Base-by-base conservation (phyloP, 2,329 filamentous ascomycete genomes). In the Annulohypoxylon truncatum region DNA sequence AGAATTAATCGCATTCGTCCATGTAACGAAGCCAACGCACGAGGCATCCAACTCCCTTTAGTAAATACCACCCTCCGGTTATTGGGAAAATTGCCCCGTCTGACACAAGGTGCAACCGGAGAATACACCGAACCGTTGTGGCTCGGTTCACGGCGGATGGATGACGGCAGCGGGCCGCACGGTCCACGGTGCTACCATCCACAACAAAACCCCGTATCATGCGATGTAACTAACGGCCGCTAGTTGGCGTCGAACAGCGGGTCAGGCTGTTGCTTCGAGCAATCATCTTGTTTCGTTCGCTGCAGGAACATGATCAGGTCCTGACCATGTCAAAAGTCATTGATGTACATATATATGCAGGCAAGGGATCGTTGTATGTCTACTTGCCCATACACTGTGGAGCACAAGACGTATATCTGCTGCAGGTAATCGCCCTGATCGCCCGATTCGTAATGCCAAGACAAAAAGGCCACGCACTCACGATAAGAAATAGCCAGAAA, bases 231-330 rank as follows among this genome's bases (percentile, higher is more conserved):
- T 42, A 54, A 42, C 38, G 26, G 52, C 20, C 15, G 28, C 42
- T 55, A 26, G 18, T 18, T 33, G 9, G 24, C 22, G 26, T 3
- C 24, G 13, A 56, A 46, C 29, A 56, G 53, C 38, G 53, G 53
- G 53, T 29, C 53, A 26, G 24, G 26, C 18, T 6, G 15, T 35
- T 7, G 3, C 18, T 26, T 20, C 28, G 35, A 46, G 53, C 53
- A 33, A 56, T 56, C 40, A 47, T 33, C 8, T 47, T 28, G 12
- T 12, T 18, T 24, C 18, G 22, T 50, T 40, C 56, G 26, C 58
- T 66, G 64, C 53, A 66, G 64, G 58, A 66, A 66, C 64, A 40
- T 18, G 38, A 61, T 35, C 18, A 10, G 35, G 40, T 56, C 5
- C 40, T 18, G 40, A 28, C 35, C 28, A 44, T 15, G 28, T 24